Evolutionary conservation across 2,329 filamentous ascomycete species (phyloP).

Genomic region (Lasiodiplodia hormozganensis): DNA sequence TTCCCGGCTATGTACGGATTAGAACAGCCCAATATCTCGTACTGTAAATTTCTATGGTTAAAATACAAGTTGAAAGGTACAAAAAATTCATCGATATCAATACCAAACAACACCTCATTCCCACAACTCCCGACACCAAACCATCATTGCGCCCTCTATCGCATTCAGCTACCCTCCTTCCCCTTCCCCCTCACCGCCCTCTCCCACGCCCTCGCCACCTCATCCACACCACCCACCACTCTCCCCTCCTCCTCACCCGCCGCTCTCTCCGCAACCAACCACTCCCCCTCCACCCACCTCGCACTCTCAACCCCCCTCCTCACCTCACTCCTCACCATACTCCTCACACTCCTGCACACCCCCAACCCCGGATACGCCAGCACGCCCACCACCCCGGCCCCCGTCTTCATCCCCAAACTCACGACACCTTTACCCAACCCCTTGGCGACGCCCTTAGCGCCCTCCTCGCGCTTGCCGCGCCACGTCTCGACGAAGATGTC

Average conservation of each 20-base stretch:
- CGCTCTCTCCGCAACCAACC: neutral
- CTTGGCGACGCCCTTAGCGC: slow-evolving; percentile 30
- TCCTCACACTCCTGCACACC: neutral
- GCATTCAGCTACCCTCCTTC: neutral
- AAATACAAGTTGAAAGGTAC: neutral
- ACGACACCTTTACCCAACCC: slow-evolving; percentile 3
- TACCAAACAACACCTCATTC: neutral
- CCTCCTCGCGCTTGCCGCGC: slow-evolving; percentile 41
- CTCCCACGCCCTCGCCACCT: slow-evolving; percentile 10
- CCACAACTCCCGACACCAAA: neutral
- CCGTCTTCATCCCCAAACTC: slow-evolving; percentile 2
- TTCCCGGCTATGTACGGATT: no score
- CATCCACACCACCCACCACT: neutral
- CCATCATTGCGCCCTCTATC: neutral
- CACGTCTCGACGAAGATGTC: slow-evolving; percentile 36
- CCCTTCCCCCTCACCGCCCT: neutral
- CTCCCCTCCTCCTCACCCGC: neutral
- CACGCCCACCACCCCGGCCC: neutral
- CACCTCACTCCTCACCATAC: neutral
- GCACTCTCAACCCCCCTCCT: neutral
- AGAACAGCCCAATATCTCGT: no score
- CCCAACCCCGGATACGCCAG: slow-evolving; percentile 11
- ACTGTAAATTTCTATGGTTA: no score
- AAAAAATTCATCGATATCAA: neutral
- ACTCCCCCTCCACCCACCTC: slow-evolving; percentile 14